Conservation (phyloP, 495 filamentous ascomycete species). For the Aspergillus bridgeri region DNA sequence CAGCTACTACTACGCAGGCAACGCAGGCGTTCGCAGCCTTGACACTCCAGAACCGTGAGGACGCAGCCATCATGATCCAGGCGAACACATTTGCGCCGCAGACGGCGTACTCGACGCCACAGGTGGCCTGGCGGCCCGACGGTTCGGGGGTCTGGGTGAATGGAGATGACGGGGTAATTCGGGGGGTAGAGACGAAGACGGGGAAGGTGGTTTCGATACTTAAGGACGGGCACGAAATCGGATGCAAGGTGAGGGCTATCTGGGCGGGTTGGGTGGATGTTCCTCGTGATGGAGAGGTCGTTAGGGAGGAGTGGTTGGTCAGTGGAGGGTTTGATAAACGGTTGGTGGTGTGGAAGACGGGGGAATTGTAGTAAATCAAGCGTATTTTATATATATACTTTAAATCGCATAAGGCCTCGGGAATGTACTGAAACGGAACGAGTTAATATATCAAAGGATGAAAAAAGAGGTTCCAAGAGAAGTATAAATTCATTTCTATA, state of each 20-base stretch:
- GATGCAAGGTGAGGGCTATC: conserved; percentile 62
- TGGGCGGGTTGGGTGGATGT: conserved; percentile 56
- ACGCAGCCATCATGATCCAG: conserved; percentile 56
- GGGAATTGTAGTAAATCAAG: neutral
- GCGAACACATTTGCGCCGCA: conserved; percentile 63
- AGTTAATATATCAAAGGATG: neutral
- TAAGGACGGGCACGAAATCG: conserved; percentile 53
- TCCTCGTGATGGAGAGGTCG: conserved; percentile 20
- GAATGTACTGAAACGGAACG: neutral
- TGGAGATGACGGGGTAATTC: conserved; percentile 63
- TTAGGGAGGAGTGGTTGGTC: conserved; percentile 54
- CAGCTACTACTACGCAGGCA: too few relatives aligned
- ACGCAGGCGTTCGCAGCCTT: conserved; percentile 48
- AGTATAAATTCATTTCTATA: conserved; percentile 5
- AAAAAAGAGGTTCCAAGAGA: neutral
- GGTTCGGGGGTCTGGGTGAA: conserved; percentile 67
- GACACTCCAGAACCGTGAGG: conserved; percentile 53
- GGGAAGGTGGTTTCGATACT: conserved; percentile 55
- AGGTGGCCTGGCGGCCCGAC: conserved; percentile 61
- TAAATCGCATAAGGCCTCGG: neutral
- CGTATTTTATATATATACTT: neutral
- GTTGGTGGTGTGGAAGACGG: conserved; percentile 57
- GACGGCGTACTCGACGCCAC: conserved; percentile 64
- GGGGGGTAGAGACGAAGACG: conserved; percentile 59
- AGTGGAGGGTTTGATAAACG: conserved; percentile 68